Evolutionary conservation across 208 protist species (phyloP).

Genomic region (Acanthamoeba sp.): DNA sequence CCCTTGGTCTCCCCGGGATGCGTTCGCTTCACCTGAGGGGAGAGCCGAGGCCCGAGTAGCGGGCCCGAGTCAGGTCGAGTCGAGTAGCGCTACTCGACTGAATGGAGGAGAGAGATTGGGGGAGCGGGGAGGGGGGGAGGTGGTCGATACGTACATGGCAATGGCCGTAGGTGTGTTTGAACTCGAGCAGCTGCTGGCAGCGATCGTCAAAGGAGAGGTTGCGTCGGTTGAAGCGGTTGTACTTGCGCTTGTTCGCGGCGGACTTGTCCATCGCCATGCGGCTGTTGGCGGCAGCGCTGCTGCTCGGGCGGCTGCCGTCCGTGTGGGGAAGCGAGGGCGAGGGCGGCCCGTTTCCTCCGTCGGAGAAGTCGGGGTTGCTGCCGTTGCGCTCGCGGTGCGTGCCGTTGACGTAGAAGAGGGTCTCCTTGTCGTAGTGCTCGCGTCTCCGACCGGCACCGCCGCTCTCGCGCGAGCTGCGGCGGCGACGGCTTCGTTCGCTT

Average conservation of each 20-base stretch:
- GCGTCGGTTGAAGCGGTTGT: conserved; percentile 52
- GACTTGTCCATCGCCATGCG: conserved; percentile 12
- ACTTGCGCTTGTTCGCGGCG: conserved; percentile 12
- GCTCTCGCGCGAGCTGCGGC: not conserved
- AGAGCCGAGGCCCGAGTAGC: not conserved
- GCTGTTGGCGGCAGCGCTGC: not conserved
- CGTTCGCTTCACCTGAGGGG: conserved; percentile 28
- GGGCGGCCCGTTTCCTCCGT: not conserved
- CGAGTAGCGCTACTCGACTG: not conserved
- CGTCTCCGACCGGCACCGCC: not conserved
- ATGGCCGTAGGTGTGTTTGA: conserved; percentile 42
- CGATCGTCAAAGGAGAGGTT: conserved; percentile 49
- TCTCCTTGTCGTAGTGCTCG: conserved; percentile 36
- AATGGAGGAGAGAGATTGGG: not conserved
- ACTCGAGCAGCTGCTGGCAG: conserved; percentile 46
- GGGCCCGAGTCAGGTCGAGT: not conserved
- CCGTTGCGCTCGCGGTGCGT: not conserved
- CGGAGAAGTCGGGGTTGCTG: not conserved
- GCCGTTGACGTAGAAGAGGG: conserved; percentile 22
- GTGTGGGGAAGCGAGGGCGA: not conserved
- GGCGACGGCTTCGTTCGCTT: not conserved
- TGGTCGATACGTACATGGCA: conserved; percentile 32
- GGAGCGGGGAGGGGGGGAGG: too few species aligned
- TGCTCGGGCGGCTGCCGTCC: not conserved
- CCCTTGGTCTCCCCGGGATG: conserved; percentile 50